Evolutionary conservation across 768 basidiomycete species (phyloP).

Genomic region (Cyclocybe aegerita): DNA sequence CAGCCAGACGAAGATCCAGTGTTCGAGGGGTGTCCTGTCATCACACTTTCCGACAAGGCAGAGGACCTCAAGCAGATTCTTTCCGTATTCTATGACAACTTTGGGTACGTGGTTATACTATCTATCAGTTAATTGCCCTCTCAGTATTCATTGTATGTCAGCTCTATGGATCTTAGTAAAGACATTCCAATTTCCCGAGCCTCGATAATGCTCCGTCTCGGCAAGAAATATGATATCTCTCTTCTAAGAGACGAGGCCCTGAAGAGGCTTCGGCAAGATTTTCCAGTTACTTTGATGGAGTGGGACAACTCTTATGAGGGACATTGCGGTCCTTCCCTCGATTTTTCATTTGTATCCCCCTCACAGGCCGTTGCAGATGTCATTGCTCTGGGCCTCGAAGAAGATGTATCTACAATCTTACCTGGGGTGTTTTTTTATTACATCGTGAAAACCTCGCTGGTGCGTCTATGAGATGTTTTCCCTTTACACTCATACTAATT

Average conservation of each 20-base stretch:
- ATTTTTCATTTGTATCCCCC: too few species aligned
- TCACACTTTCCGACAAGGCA: neutral
- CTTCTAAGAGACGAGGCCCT: constrained; percentile 11
- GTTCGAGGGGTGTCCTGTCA: constrained; percentile 4
- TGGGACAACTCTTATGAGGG: constrained; percentile 5
- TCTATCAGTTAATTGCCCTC: too few species aligned
- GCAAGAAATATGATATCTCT: constrained; percentile 14
- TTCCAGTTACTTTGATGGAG: neutral
- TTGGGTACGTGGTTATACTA: neutral
- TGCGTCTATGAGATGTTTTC: too few species aligned
- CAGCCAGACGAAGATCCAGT: too few species aligned
- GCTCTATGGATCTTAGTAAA: constrained; percentile 1
- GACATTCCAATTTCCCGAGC: neutral
- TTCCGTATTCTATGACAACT: constrained; percentile 1
- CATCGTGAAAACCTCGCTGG: too few species aligned
- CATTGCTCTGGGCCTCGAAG: constrained; percentile 1
- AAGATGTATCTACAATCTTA: too few species aligned
- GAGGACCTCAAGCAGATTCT: neutral
- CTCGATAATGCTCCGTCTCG: constrained; percentile 13
- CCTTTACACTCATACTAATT: too few species aligned
- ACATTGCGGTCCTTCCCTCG: neutral
- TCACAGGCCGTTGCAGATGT: too few species aligned
- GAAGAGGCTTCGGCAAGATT: constrained; percentile 3
- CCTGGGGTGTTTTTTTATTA: too few species aligned
- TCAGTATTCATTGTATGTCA: too few species aligned